Percentiles rank a stretch among this genome's conserved stretches.
These are phyloP conservation scores for Misopates orontium DNA, from an alignment of 257 asterid species.

Conservation along the genomic window DNA sequence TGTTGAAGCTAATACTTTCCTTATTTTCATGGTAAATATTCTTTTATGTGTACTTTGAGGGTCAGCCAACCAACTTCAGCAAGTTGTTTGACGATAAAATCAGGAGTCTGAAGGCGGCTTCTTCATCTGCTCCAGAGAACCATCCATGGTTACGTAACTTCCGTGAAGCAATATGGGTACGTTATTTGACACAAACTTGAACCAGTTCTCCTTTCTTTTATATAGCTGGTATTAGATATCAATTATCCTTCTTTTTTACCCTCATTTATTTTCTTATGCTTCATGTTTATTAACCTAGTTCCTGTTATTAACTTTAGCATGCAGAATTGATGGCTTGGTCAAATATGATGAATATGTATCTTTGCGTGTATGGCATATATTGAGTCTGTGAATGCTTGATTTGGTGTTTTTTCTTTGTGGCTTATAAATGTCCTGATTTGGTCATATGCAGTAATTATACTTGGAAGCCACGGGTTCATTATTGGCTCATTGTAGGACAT, in stretches of 20 bases:
- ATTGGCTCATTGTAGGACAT: not conserved
- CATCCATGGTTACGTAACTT: slow-evolving; percentile 65
- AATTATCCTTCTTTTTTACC: not conserved
- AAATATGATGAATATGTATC: not conserved
- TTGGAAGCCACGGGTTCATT: not conserved
- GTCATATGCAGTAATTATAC: not conserved
- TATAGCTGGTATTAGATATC: too few species aligned
- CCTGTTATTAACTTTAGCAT: not conserved
- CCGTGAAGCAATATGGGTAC: slow-evolving; percentile 91
- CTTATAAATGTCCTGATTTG: not conserved
- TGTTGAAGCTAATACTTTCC: slow-evolving; percentile 22
- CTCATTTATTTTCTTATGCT: not conserved
- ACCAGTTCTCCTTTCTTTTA: slow-evolving; percentile 15
- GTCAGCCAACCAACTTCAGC: slow-evolving; percentile 72
- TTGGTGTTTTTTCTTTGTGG: not conserved
- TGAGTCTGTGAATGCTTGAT: not conserved
- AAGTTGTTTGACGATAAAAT: slow-evolving; percentile 71
- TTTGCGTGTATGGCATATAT: not conserved
- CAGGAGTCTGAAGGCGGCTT: slow-evolving; percentile 41
- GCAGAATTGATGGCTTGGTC: slow-evolving; percentile 3
- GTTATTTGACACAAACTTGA: slow-evolving; percentile 3
- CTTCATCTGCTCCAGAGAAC: slow-evolving; percentile 51
- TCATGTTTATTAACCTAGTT: not conserved
- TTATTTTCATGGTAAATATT: slow-evolving; percentile 7
- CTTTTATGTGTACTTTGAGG: slow-evolving; percentile 24